Evolutionary conservation across 1,139 yeast species (phyloP), one percentile per base, ranked within the genome.

Genomic region (Hyphopichia burtonii): DNA sequence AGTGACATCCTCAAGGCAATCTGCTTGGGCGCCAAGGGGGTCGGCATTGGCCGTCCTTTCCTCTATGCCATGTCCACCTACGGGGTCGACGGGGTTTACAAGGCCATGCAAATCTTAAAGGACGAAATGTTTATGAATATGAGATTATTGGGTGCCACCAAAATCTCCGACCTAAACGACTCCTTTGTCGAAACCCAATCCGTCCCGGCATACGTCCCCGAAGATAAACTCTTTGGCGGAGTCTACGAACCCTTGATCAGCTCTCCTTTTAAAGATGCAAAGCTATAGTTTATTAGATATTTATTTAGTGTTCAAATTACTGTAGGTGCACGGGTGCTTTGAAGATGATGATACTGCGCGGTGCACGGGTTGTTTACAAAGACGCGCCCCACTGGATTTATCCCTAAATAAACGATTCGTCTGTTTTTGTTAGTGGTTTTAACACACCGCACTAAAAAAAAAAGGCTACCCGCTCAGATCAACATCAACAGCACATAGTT

Each of bases 81-180:
- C 50, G 93, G 93, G 4, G 86, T 80, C 44, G 82, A 74, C 8
- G 97, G 97, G 46, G 96, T 90, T 15, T 70, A 71, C 42, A 80
- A 78, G 52, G 93, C 95, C 8, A 83, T 86, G 50, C 90, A 85
- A 54, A 67, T 89, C 38, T 70, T 91, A 52, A 85, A 83, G 56
- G 90, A 84, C 46, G 98, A 91, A 59, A 63, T 91, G 60, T 81
- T 78, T 48, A 86, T 89, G 93, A 82, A 85, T 62, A 88, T 91
- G 97, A 75, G 96, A 50, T 71, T 90, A 39, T 66, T 91, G 40
- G 98, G 97, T 35, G 96, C 79, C 28, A 81, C 79, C 18, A 72
- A 71, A 20, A 66, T 91, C 17, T 77, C 74, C 37, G 84, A 89
- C 35, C 71, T 91, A 48, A 71, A 78, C 49, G 82, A 82, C 12